Evolutionary conservation across 208 protist species (phyloP), one percentile per base, ranked within the genome.

Genomic region (Leishmania martiniquensis): DNA sequence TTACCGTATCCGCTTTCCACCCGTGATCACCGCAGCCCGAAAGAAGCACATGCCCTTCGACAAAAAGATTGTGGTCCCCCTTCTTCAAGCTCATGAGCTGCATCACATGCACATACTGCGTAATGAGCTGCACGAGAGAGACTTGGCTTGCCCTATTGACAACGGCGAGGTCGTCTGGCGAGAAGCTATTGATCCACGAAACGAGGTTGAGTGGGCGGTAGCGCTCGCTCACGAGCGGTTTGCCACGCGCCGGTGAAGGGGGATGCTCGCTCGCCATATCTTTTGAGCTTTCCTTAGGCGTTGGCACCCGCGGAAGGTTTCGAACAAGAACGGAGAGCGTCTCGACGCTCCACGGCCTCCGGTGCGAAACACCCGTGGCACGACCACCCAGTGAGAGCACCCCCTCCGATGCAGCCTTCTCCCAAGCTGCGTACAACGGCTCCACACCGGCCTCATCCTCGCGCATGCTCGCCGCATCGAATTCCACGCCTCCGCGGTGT

Each of bases 111-210:
- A 81, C 54, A 72, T 95, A 94, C 5, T 85, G 81, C 5, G 68
- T 78, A 10, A 97, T 57, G 20, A 96, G 51, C 25, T 72, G 74
- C 51, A 97, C 39, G 0, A 94, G 79, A 1, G 66, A 72, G 5
- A 77, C 68, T 69, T 95, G 86, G 12, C 85, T 82, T 17, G 91
- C 81, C 69, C 67, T 80, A 55, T 89, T 90, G n/a, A 97, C n/a
- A 20, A 90, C 45, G 25, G 87, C 83, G 7, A 92, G 60, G 51
- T 96, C 92, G 22, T 87, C 86, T 34, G 74, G 68, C 6, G 88
- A 69, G 51, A 97, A 96, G 59, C 80, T 75, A 73, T 91, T 89
- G 60, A 97, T 88, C 92, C 94, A 97, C 68, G 88, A 39, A 15
- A 93, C 79, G 2, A 97, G 71, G 15, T 89, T 80, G 66, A 92